These are phyloP conservation scores for Pulveroboletus frians DNA, from an alignment of 768 basidiomycete genomes.

Conservation along the genomic window DNA sequence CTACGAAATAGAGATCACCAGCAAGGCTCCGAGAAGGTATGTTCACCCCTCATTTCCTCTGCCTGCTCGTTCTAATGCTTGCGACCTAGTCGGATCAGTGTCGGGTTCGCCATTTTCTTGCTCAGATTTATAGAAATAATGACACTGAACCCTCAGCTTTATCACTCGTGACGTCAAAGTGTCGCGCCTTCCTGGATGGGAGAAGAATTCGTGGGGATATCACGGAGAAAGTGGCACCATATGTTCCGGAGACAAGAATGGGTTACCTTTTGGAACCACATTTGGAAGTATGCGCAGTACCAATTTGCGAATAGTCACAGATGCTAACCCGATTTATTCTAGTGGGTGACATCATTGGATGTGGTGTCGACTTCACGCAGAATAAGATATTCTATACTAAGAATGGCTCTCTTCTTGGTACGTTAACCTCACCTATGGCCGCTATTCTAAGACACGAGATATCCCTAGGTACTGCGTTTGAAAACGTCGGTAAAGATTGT, in stretches of 20 bases:
- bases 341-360: conserved; percentile 89
- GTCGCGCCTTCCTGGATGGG: conserved; percentile 81
- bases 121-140: conserved; percentile 2
- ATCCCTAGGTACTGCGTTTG: conserved; percentile 58
- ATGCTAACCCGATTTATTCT: conserved; percentile 5
- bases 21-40: conserved; percentile 77
- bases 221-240: conserved; percentile 85
- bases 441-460: conserved; percentile 9
- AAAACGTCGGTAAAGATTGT: conserved; percentile 59
- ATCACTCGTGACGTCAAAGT: conserved; percentile 59
- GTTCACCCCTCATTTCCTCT: conserved; percentile 18
- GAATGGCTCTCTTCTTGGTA: conserved; percentile 73
- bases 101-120: conserved; percentile 53
- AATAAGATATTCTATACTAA: conserved; percentile 85
- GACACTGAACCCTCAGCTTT: conserved; percentile 44
- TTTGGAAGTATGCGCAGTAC: conserved; percentile 63
- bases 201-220: conserved; percentile 84
- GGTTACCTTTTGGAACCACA: conserved; percentile 67
- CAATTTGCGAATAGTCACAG: neutral
- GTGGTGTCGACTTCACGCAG: conserved; percentile 85
- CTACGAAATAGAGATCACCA: conserved; percentile 82
- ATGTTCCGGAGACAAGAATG: conserved; percentile 69
- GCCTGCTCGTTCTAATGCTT: conserved; percentile 13
- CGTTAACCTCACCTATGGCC: neutral
- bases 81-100: conserved; percentile 61